Base-by-base conservation (phyloP, 192 early-diverging fungal species). In the Gigaspora rosea region DNA sequence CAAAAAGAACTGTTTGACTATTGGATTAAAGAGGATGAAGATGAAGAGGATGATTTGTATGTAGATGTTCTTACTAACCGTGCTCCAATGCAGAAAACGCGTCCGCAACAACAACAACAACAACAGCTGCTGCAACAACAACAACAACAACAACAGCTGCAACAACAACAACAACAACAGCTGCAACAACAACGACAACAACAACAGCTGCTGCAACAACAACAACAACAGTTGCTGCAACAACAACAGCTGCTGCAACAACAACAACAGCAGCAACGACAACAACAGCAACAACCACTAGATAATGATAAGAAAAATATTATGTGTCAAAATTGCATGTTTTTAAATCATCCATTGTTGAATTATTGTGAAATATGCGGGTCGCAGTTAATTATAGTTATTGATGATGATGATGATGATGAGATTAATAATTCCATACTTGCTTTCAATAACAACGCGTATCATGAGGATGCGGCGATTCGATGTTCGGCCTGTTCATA, bases 341-440 rank as follows among this genome's bases (percentile, higher is more conserved):
- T 47, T 18, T 18, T n/a, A 9, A 66, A 66, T 66, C 64, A 66
- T 20, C 15, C 1, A 41, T 66, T 41, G 18, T 46, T 66, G 64
- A 66, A 13, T 22, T 12, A 66, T 10, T 66, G 64, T n/a, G 64
- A 66, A 66, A 66, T 66, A 41, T 66, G 64, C 46, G 35, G n/a
- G 3, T 36, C 64, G 0, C 35, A 66, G 18, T 66, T 66, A 41
- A 66, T n/a, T 18, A 36, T 15, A 46, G 10, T 41, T n/a, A 18
- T n/a, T 46, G 64, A 66, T 47, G 18, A 20, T 18, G 41, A 66
- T 22, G 7, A 32, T 18, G 64, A 27, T 27, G 8, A 22, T 6
- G 59, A 61, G 20, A 56, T 4, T n/a, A 56, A 56, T n/a, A 56
- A n/a, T 9, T 18, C 12, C 52, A n/a, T 56, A 12, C 18, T n/a